Percentiles rank a stretch among this genome's conserved stretches.
Evolutionary conservation across 129 eudicot species (phyloP).

Genomic region (Smallanthus sonchifolius): DNA sequence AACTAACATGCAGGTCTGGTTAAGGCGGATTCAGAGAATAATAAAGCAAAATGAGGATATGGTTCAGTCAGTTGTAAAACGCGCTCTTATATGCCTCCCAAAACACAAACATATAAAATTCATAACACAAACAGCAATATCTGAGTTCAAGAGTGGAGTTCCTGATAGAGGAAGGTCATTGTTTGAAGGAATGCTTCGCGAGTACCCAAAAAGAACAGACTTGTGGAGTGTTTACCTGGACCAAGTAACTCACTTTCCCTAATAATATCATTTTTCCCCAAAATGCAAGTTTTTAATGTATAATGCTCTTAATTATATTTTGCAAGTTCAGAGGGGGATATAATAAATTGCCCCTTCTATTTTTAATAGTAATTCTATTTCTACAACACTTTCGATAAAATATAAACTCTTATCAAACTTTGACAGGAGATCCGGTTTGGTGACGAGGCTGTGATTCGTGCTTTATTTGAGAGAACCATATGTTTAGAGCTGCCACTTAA

Average conservation of each 20-base stretch:
- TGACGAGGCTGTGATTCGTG: conserved; percentile 63
- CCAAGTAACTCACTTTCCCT: conserved; percentile 43
- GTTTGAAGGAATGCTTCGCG: conserved; percentile 84
- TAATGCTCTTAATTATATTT: no score
- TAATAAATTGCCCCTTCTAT: no score
- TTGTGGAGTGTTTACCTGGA: conserved; percentile 89
- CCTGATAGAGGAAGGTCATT: conserved; percentile 82
- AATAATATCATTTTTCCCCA: not conserved
- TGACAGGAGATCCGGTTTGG: conserved; percentile 77
- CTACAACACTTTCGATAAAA: not conserved
- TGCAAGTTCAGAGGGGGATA: no score
- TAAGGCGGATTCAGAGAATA: conserved; percentile 63
- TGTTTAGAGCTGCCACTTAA: conserved; percentile 73
- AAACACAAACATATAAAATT: conserved; percentile 73
- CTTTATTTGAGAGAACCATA: conserved; percentile 82
- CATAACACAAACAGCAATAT: conserved; percentile 65
- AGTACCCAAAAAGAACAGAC: conserved; percentile 85
- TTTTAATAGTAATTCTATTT: not conserved
- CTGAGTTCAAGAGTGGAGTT: conserved; percentile 74
- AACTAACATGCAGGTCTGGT: conserved; percentile 58
- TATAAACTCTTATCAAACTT: not conserved
- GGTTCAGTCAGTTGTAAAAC: conserved; percentile 53
- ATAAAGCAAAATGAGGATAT: conserved; percentile 61
- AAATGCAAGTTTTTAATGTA: no score
- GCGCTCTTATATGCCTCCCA: conserved; percentile 82